Percentiles rank a stretch among this genome's conserved stretches.
Conservation (phyloP, 108 stramenopile genomes). For the Nitzschia sp. region DNA sequence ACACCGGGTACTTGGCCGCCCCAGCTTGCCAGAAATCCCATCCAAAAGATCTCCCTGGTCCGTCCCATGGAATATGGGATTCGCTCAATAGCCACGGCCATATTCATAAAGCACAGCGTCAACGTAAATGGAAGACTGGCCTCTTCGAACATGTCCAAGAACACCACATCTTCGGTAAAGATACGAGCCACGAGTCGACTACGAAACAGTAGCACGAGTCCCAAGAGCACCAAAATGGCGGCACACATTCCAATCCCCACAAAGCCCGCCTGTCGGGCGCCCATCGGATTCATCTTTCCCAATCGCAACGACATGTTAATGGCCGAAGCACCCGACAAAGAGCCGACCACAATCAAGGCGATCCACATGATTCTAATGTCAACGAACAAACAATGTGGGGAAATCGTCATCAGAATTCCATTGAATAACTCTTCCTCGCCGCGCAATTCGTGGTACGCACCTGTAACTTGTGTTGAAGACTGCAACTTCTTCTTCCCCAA, state of each 20-base stretch:
- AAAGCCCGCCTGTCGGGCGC: conserved; percentile 62
- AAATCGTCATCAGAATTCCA: no score
- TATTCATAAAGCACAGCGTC: conserved; percentile 79
- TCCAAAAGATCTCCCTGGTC: conserved; percentile 68
- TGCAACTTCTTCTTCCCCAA: conserved; percentile 75
- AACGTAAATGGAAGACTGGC: conserved; percentile 58
- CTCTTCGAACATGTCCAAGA: conserved; percentile 68
- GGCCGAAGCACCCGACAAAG: conserved; percentile 55
- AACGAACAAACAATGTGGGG: not conserved
- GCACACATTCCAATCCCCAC: conserved; percentile 55
- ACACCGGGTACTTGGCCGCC: conserved; percentile 80
- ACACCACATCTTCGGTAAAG: conserved; percentile 71
- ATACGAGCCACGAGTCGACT: conserved; percentile 61
- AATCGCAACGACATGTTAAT: conserved; percentile 55
- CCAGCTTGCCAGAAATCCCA: conserved; percentile 73
- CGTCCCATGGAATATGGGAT: conserved; percentile 70
- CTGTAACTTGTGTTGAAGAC: conserved; percentile 89
- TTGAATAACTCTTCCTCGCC: no score
- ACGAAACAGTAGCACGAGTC: conserved; percentile 44
- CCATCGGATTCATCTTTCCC: conserved; percentile 51
- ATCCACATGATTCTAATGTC: conserved; percentile 77
- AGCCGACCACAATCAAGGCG: conserved; percentile 64
- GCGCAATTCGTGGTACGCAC: no score
- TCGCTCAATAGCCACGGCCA: conserved; percentile 71
- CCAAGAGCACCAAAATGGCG: conserved; percentile 40